Evolutionary conservation across 169 alveolate genomes (phyloP).

Genomic region (Eimeria maxima): DNA sequence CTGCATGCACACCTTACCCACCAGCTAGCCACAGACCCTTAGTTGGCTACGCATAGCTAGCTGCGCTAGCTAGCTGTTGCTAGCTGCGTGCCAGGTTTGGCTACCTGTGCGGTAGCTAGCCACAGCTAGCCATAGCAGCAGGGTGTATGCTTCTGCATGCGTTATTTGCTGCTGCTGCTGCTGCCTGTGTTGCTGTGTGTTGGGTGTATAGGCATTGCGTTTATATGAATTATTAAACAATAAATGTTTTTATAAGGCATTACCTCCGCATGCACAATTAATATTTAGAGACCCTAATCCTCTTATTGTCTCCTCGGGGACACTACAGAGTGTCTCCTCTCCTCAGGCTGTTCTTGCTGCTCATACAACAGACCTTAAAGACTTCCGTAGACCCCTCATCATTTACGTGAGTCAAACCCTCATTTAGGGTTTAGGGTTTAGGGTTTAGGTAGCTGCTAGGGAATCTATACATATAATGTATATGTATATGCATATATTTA

Average conservation of each 20-base stretch:
- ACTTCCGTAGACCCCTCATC: constrained; percentile 39
- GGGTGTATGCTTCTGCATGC: not conserved
- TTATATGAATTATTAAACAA: not conserved
- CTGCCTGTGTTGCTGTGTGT: not conserved
- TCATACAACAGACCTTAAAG: not conserved
- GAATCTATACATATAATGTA: no score
- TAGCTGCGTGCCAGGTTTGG: no score
- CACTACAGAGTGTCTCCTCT: constrained; percentile 17
- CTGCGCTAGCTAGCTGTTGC: not conserved
- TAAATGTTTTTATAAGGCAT: constrained; percentile 25
- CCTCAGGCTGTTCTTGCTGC: not conserved
- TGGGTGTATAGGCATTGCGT: constrained; percentile 5
- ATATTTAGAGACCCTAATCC: constrained; percentile 20
- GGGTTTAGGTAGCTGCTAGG: constrained; percentile 22
- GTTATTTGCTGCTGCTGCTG: not conserved
- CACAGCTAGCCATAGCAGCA: not conserved
- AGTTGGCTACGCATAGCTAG: not conserved
- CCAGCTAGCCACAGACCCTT: not conserved
- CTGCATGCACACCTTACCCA: not conserved
- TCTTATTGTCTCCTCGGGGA: not conserved
- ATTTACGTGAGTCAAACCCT: constrained; percentile 27
- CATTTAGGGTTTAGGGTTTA: not conserved
- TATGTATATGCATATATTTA: no score
- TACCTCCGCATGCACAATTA: constrained; percentile 36
- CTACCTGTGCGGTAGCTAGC: no score